Conservation (phyloP, 371 early-diverging fungal genomes). For the Mucor piriformis region DNA sequence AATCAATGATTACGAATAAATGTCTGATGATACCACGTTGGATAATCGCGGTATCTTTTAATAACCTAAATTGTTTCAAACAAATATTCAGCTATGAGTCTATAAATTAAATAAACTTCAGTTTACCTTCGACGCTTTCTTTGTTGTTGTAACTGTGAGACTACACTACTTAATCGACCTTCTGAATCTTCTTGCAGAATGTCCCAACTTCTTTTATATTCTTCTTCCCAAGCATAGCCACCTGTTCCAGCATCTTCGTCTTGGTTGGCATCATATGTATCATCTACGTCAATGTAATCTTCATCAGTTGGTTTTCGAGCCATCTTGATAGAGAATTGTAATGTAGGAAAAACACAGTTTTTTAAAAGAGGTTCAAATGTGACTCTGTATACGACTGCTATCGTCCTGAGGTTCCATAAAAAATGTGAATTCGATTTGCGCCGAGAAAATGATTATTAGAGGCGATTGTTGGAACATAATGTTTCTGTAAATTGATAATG, state of each 20-base stretch:
- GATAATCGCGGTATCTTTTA: slow-evolving; percentile 79
- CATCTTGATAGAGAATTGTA: neutral
- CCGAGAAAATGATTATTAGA: no score
- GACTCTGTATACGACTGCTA: neutral
- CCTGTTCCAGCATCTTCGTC: slow-evolving; percentile 50
- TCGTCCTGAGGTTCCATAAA: no score
- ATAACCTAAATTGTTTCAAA: slow-evolving; percentile 41
- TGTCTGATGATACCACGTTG: slow-evolving; percentile 95
- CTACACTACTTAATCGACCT: slow-evolving; percentile 80
- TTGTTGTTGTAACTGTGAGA: slow-evolving; percentile 77
- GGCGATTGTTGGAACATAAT: no score
- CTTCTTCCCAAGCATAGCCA: slow-evolving; percentile 93
- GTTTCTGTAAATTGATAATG: no score
- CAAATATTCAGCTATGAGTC: neutral
- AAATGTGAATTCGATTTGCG: no score
- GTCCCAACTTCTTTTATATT: slow-evolving; percentile 96
- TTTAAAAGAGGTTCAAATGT: neutral
- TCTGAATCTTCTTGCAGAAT: slow-evolving; percentile 89
- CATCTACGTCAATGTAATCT: slow-evolving; percentile 58
- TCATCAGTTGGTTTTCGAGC: slow-evolving; percentile 43
- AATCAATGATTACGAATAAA: slow-evolving; percentile 80
- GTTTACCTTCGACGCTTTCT: slow-evolving; percentile 69
- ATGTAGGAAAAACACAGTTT: neutral
- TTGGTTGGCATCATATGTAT: slow-evolving; percentile 47
- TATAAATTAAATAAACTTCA: neutral